Percentiles rank a stretch among this genome's conserved stretches.
Evolutionary conservation across 371 early-diverging fungal species (phyloP).

Genomic region (Saksenaea vasiformis): DNA sequence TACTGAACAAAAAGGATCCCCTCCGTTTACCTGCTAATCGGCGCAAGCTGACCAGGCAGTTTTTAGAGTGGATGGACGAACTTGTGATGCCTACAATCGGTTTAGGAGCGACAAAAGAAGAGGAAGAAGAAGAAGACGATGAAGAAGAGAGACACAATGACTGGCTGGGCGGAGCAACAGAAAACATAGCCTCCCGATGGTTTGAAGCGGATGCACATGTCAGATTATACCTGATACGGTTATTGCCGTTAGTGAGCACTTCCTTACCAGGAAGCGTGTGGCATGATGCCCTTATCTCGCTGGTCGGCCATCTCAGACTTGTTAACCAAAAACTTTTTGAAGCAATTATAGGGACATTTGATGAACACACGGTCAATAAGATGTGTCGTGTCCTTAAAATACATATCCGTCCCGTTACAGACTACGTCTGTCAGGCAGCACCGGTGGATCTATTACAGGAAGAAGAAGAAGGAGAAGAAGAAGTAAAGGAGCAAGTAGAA

Average conservation of each 20-base stretch:
- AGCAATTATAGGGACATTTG: constrained; percentile 26
- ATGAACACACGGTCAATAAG: constrained; percentile 31
- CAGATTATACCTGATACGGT: constrained; percentile 28
- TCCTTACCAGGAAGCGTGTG: constrained; percentile 38
- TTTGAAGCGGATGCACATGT: constrained; percentile 48
- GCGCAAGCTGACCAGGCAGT: constrained; percentile 34
- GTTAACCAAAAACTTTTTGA: constrained; percentile 46
- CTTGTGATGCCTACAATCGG: constrained; percentile 42
- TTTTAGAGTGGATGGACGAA: constrained; percentile 53
- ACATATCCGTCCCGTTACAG: constrained; percentile 31
- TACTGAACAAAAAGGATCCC: constrained; percentile 28
- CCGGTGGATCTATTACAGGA: background rate
- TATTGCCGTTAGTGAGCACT: constrained; percentile 39
- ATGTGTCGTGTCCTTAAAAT: constrained; percentile 40
- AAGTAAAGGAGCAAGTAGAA: background rate
- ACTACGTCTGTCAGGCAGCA: constrained; percentile 25
- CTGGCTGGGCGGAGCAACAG: constrained; percentile 18
- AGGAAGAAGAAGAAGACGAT: constrained; percentile 16
- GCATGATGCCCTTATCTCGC: constrained; percentile 36
- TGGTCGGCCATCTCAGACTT: constrained; percentile 42
- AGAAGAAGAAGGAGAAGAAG: constrained; percentile 7
- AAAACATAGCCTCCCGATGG: constrained; percentile 29
- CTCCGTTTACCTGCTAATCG: constrained; percentile 34
- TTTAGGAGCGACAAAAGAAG: constrained; percentile 17
- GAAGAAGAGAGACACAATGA: constrained; percentile 11